phyloP scores from a whole-genome alignment of 2,329 filamentous ascomycete species.

The Chrysoporthe deuterocubensis region DNA sequence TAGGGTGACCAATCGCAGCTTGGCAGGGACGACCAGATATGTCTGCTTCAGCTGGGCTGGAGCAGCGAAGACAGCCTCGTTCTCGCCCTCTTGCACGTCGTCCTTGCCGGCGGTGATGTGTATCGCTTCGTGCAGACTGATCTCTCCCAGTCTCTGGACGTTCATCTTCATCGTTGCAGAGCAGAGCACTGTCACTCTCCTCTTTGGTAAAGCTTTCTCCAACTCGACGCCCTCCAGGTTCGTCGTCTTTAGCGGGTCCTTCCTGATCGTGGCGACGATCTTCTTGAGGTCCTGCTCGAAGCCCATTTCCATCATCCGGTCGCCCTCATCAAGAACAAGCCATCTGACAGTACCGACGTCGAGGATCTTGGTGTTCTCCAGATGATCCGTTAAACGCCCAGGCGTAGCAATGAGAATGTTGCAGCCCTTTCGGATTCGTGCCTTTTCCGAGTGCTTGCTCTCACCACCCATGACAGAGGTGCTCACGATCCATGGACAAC shows the following conservation, averaged over 20 bases:
- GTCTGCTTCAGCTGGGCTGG: constrained; percentile 94
- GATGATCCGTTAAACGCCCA: constrained; percentile 85
- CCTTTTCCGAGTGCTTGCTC: constrained; percentile 82
- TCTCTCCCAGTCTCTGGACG: constrained; percentile 90
- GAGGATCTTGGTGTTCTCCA: constrained; percentile 88
- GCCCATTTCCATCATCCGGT: constrained; percentile 96
- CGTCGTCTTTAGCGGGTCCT: constrained; percentile 61
- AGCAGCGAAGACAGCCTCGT: constrained; percentile 70
- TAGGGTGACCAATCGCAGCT: constrained; percentile 86
- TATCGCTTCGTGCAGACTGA: constrained; percentile 89
- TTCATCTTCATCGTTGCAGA: constrained; percentile 99
- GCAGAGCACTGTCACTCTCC: constrained; percentile 86
- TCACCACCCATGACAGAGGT: constrained; percentile 78
- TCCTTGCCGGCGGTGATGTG: constrained; percentile 75
- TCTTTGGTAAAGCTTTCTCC: constrained; percentile 69
- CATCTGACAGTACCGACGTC: constrained; percentile 89
- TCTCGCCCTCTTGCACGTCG: constrained; percentile 48
- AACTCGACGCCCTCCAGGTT: constrained; percentile 62
- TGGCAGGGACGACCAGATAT: constrained; percentile 85
- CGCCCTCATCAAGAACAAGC: constrained; percentile 94
- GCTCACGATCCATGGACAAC: constrained; percentile 90
- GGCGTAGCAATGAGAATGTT: constrained; percentile 97
- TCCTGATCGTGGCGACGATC: constrained; percentile 79
- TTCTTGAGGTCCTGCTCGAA: constrained; percentile 93
- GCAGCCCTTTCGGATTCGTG: constrained; percentile 87